Base-by-base conservation (phyloP, 192 early-diverging fungal species). In the Entophlyctis luteolus region DNA sequence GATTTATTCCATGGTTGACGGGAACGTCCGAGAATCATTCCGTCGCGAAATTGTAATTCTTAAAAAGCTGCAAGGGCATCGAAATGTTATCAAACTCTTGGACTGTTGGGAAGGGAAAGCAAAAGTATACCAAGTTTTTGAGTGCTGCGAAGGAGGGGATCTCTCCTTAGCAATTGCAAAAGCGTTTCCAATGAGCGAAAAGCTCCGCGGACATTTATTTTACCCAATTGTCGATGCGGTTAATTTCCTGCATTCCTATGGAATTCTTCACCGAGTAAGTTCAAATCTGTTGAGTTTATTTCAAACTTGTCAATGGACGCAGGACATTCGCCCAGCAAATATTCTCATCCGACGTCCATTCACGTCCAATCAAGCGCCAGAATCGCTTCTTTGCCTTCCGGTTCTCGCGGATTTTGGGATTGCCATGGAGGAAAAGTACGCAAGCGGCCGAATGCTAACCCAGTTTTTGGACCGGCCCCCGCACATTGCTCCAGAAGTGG, bases 361-460 rank as follows among this genome's bases (percentile, higher is more conserved):
- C n/a, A n/a, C 67, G 5, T 37, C 38, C 22, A 12, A 42, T 1
- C 42, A 58, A 25, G 42, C 67, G 6, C 28, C 48, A 6, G 42
- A 58, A 47, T 53, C 56, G 33, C 45, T 68, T 10, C 38, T 42
- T 38, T 37, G 38, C 0, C 38, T 68, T 46, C 67, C 67, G 2
- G 67, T 68, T 12, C 55, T 68, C 5, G 67, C 67, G 2, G 67
- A 68, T 32, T 68, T 68, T 47, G 67, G 67, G 12, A 68, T 68
- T 33, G 67, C 67, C 23, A 29, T 45, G 6, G 42, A 68, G 28
- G 38, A 28, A 29, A 20, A 29, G 12, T 47, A 6, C 22, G 56
- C 55, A 10, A 55, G 67, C 3, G 5, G 55, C n/a, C n/a, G n/a
- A n/a, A n/a, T n/a, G n/a, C n/a, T n/a, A n/a, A n/a, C n/a, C n/a